Evolutionary conservation across 371 early-diverging fungal genomes (phyloP), one percentile per base, ranked within the genome.

Genomic region (Thermomucor indicae-seudaticae): DNA sequence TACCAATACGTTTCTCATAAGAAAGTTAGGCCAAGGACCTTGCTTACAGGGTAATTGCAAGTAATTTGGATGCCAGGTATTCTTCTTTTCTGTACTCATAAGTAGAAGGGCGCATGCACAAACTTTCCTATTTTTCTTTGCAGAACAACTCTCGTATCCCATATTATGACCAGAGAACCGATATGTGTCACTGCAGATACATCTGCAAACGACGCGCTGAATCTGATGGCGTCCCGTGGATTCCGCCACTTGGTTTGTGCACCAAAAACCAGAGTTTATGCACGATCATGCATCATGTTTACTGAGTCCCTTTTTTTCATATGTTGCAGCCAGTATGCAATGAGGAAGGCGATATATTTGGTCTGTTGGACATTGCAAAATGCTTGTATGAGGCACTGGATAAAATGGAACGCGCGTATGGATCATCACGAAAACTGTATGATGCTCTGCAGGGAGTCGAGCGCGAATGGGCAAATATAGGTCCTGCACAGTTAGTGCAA

Each of bases 151-250:
- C 49, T 51, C 23, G 94, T 97, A 43, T 69, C 87, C 19, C 77
- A 87, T 27, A 93, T 96, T 49, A 95, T 95, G 88, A 98, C 98
- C 6, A 78, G 80, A 46, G 80, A 90, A 47, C 96, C 97, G 20
- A 86, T 93, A 72, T 91, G 89, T 58, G 91, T 90, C 43, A 85
- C 85, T 20, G 78, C 81, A 38, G 89, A 89, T 70, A 84, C 87
- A 32, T 75, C 80, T 29, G 90, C 88, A 3, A 90, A 90, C 2
- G 96, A 96, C 58, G 98, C 98, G 14, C 73, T 97, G 29, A 89
- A 90, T 60, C 78, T 91, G 51, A 97, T 98, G 98, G 93, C 95
- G 6, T 81, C 81, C 24, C 83, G 92, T 43, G 88, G 92, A 20
- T 97, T 96, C 81, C 85, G 98, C 51, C 98, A 98, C 62, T 73